phyloP scores from a whole-genome alignment of 176 grass and related monocot genomes.

The Oryza meridionalis region DNA sequence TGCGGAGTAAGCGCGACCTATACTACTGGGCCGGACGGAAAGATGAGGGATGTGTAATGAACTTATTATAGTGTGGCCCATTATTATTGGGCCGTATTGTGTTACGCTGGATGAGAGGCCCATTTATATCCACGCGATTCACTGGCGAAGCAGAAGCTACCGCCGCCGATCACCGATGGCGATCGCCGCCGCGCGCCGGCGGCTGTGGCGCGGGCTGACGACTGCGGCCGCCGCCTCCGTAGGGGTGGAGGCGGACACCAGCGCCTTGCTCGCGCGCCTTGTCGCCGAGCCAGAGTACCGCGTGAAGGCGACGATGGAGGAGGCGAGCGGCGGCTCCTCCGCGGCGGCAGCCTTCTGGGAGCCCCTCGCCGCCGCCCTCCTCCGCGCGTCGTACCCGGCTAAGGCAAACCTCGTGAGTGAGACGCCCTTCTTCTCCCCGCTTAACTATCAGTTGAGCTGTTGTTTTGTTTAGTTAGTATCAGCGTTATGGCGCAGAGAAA shows the following conservation, averaged over 20 bases:
- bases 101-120: too few species aligned
- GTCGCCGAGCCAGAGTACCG: slow-evolving; percentile 38
- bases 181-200: slow-evolving; percentile 27
- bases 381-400: slow-evolving; percentile 39
- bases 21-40: too few species aligned
- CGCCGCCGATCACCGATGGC: neutral
- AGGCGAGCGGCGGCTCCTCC: slow-evolving; percentile 29
- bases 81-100: too few species aligned
- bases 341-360: slow-evolving; percentile 48
- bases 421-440: neutral
- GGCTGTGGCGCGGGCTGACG: slow-evolving; percentile 33
- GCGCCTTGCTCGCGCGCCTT: slow-evolving; percentile 38
- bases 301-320: slow-evolving; percentile 55
- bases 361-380: slow-evolving; percentile 47
- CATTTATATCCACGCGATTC: too few species aligned
- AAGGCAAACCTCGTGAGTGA: slow-evolving; percentile 60
- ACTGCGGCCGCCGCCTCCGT: slow-evolving; percentile 10
- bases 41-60: too few species aligned
- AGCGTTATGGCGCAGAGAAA: neutral
- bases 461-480: neutral
- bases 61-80: too few species aligned
- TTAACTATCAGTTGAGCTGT: neutral
- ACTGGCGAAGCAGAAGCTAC: neutral
- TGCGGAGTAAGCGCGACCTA: neutral
- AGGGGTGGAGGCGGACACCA: neutral